Percentiles rank a stretch among this genome's conserved stretches.
phyloP scores from a whole-genome alignment of 2,329 filamentous ascomycete genomes.

The Venturia asperata region DNA sequence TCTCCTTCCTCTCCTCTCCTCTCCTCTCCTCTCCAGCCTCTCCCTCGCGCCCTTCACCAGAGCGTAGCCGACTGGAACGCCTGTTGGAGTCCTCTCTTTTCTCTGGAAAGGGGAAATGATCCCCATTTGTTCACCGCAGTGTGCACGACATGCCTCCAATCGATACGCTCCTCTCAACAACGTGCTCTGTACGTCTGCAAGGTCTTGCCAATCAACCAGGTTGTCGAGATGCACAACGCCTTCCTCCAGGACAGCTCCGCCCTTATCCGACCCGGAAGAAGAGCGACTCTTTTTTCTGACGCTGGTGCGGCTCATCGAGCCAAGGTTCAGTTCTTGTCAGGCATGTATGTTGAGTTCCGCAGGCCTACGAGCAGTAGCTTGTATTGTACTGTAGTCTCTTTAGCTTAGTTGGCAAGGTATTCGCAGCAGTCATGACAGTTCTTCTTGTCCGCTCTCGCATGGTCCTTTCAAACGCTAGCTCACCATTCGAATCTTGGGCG shows the following conservation, averaged over 20 bases:
- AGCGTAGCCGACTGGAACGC: neutral
- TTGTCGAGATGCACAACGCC: constrained; percentile 3
- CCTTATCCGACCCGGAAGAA: neutral
- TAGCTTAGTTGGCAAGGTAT: too few species aligned
- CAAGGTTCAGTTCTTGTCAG: neutral
- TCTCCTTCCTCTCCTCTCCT: too few species aligned
- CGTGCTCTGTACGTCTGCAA: constrained; percentile 1
- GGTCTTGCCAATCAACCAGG: constrained; percentile 3
- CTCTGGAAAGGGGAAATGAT: neutral
- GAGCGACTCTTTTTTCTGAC: neutral
- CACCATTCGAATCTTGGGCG: neutral
- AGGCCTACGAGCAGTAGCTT: too few species aligned
- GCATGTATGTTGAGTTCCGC: too few species aligned
- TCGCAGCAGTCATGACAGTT: too few species aligned
- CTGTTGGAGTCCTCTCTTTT: neutral
- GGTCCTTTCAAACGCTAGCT: neutral
- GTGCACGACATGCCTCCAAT: neutral
- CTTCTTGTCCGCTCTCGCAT: neutral
- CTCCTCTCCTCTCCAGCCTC: too few species aligned
- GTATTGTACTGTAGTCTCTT: too few species aligned
- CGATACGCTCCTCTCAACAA: neutral
- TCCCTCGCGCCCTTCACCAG: neutral
- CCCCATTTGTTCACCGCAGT: neutral
- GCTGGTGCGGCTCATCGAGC: neutral
- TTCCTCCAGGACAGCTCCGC: neutral